Evolutionary conservation across 768 basidiomycete genomes (phyloP).

Genomic region (Cystobasidium onofrii): DNA sequence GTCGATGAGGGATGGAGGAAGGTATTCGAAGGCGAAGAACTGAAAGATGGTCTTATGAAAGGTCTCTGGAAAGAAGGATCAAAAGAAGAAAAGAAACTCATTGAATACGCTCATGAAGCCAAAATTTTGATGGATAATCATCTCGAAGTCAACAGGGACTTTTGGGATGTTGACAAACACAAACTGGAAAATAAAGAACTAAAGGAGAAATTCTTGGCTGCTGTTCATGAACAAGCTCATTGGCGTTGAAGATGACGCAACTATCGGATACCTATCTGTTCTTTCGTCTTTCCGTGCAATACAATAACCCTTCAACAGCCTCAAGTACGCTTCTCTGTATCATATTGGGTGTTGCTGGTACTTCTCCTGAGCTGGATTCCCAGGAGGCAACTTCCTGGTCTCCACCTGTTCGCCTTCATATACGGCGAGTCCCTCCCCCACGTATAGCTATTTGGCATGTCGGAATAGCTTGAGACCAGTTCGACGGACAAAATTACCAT

Average conservation of each 20-base stretch:
- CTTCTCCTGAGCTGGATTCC: too few species aligned
- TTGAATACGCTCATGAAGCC: slow-evolving; percentile 7
- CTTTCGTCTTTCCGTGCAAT: too few species aligned
- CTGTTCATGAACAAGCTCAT: background rate
- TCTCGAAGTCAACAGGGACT: slow-evolving; percentile 1
- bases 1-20: background rate
- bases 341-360: too few species aligned
- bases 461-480: too few species aligned
- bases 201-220: background rate
- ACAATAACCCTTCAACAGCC: too few species aligned
- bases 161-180: slow-evolving; percentile 4
- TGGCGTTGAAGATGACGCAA: background rate
- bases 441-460: too few species aligned
- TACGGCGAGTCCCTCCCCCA: too few species aligned
- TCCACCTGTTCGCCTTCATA: too few species aligned
- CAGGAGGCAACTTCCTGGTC: too few species aligned
- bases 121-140: background rate
- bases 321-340: too few species aligned
- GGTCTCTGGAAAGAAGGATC: slow-evolving; percentile 4
- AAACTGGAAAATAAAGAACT: background rate
- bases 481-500: too few species aligned
- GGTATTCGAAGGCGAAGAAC: background rate
- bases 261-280: too few species aligned
- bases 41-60: slow-evolving; percentile 2
- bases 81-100: background rate